Percentiles rank a stretch among this genome's conserved stretches.
Evolutionary conservation across 2,329 filamentous ascomycete genomes (phyloP).

Genomic region (Pseudogymnoascus sp.): DNA sequence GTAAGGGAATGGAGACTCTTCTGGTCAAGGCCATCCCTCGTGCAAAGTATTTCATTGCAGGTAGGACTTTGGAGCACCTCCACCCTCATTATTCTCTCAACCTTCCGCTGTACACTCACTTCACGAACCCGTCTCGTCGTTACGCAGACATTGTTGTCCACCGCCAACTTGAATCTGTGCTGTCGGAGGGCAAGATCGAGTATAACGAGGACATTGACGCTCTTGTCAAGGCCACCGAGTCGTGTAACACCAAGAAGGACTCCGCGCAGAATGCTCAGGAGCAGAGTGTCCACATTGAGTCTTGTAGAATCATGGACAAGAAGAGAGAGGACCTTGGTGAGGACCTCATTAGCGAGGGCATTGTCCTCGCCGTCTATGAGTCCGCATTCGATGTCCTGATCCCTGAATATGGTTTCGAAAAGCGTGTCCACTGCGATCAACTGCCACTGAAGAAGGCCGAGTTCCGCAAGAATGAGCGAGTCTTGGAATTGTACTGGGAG

Average conservation of each 20-base stretch:
- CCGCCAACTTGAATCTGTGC: conserved; percentile 80
- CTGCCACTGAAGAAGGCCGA: conserved; percentile 98
- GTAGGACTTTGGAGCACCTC: conserved; percentile 70
- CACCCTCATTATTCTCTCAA: conserved; percentile 90
- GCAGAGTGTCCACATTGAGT: conserved; percentile 97
- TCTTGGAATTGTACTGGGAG: conserved; percentile 98
- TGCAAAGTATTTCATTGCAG: conserved; percentile 87
- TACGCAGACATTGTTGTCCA: conserved; percentile 95
- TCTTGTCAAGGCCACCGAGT: conserved; percentile 85
- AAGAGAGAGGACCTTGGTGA: conserved; percentile 78
- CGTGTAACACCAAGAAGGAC: conserved; percentile 98
- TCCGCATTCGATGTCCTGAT: conserved; percentile 98
- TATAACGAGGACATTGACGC: conserved; percentile 85
- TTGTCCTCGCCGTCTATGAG: conserved; percentile 95
- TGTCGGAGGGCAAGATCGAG: conserved; percentile 75
- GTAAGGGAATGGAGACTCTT: conserved; percentile 97
- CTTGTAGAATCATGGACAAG: conserved; percentile 93
- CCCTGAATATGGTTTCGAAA: conserved; percentile 97
- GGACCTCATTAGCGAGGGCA: conserved; percentile 90
- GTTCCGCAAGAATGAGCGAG: conserved; percentile 90
- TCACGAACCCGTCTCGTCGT: conserved; percentile 88
- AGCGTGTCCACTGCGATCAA: conserved; percentile 98
- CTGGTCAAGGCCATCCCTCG: conserved; percentile 93
- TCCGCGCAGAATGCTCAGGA: conserved; percentile 96
- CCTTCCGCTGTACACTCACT: conserved; percentile 90